Evolutionary conservation across 768 basidiomycete species (phyloP).

Genomic region (Macrolepiota albuminosa): DNA sequence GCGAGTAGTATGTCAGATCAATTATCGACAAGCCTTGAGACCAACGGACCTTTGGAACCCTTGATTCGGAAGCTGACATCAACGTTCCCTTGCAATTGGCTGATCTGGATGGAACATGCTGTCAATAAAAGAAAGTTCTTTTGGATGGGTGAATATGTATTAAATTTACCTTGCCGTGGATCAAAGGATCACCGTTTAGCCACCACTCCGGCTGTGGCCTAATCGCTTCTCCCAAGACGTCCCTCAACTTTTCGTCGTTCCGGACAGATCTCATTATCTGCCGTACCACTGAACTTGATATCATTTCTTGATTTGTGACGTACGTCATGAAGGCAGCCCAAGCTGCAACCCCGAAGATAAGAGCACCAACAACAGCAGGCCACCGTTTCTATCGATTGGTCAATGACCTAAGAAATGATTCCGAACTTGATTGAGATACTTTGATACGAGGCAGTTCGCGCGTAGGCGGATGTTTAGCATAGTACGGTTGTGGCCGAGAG

Average conservation of each 20-base stretch:
- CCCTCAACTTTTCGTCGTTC: slow-evolving; percentile 43
- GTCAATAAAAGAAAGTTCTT: background rate
- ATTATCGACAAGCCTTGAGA: background rate
- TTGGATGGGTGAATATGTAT: background rate
- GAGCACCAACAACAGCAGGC: slow-evolving; percentile 50
- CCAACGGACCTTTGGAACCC: slow-evolving; percentile 56
- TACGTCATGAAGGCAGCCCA: slow-evolving; percentile 70
- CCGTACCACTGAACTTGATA: slow-evolving; percentile 69
- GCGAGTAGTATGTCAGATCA: background rate
- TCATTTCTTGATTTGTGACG: slow-evolving; percentile 72
- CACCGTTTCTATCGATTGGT: slow-evolving; percentile 38
- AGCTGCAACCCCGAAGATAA: slow-evolving; percentile 47
- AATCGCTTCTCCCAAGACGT: slow-evolving; percentile 60
- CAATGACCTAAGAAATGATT: background rate
- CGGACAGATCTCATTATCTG: slow-evolving; percentile 59
- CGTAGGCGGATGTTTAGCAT: slow-evolving; percentile 22
- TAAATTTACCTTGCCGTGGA: slow-evolving; percentile 58
- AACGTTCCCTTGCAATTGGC: slow-evolving; percentile 69
- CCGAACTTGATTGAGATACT: slow-evolving; percentile 15
- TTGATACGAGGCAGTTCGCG: slow-evolving; percentile 33
- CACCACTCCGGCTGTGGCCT: slow-evolving; percentile 66
- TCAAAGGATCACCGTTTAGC: slow-evolving; percentile 71
- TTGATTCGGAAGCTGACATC: slow-evolving; percentile 74
- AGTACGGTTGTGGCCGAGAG: slow-evolving; percentile 34
- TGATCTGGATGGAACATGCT: slow-evolving; percentile 41